phyloP scores from a whole-genome alignment of 148 eudicot genomes.

The Bassia scoparia region DNA sequence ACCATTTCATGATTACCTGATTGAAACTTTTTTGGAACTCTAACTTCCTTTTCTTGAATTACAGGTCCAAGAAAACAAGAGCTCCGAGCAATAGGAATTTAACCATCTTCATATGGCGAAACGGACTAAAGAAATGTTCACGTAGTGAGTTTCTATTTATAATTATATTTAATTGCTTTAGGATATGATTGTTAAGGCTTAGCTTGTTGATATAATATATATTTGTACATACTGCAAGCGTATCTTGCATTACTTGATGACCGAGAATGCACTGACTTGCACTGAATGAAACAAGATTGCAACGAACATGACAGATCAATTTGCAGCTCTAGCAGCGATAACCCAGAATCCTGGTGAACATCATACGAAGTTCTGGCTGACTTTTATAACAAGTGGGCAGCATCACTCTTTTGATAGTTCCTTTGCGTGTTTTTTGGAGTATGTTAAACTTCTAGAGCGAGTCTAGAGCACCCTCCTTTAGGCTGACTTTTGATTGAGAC shows the following conservation, averaged over 20 bases:
- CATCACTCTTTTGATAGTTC: constrained; percentile 66
- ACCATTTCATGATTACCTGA: neutral
- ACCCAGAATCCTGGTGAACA: constrained; percentile 73
- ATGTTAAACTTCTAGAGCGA: too few species aligned
- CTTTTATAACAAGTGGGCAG: constrained; percentile 90
- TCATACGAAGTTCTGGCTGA: constrained; percentile 72
- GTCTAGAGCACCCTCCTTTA: too few species aligned
- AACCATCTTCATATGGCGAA: constrained; percentile 71
- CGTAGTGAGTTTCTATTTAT: constrained; percentile 49
- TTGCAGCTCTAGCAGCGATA: constrained; percentile 80
- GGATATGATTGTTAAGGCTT: neutral
- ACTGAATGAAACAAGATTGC: constrained; percentile 73
- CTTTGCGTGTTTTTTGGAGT: neutral
- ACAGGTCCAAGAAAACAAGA: constrained; percentile 78
- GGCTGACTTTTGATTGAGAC: too few species aligned
- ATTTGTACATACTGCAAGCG: constrained; percentile 45
- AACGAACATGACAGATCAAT: constrained; percentile 92
- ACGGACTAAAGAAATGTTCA: constrained; percentile 71
- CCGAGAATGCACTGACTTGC: constrained; percentile 64
- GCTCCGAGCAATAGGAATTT: too few species aligned
- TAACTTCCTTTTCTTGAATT: constrained; percentile 14
- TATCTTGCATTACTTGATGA: constrained; percentile 74
- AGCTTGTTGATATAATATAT: neutral
- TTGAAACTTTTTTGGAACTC: neutral
- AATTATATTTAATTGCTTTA: neutral